Percentiles rank a stretch among this genome's conserved stretches.
phyloP scores from a whole-genome alignment of 1,284 basidiomycete species.

The Boletus hoseneyae region DNA sequence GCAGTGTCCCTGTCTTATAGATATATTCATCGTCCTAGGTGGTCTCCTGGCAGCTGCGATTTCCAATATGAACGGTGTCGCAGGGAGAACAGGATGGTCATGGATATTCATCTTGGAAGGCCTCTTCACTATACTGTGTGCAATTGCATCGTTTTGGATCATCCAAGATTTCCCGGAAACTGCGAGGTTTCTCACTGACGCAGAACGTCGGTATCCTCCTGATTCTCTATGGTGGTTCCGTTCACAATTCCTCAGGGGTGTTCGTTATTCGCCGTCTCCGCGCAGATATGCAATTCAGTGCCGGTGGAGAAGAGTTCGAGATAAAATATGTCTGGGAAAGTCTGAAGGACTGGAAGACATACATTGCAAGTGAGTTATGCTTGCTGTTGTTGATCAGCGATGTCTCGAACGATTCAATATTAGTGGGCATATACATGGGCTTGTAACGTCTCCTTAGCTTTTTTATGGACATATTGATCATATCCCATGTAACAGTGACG shows the following conservation, averaged over 20 bases:
- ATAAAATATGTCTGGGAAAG: slow-evolving; percentile 45
- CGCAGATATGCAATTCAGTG: slow-evolving; percentile 46
- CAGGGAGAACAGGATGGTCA: slow-evolving; percentile 47
- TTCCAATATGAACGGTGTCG: slow-evolving; percentile 65
- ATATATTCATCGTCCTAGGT: slow-evolving; percentile 32
- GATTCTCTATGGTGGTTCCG: neutral
- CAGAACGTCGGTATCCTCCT: slow-evolving; percentile 39
- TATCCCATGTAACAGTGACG: slow-evolving; percentile 33
- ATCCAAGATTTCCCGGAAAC: slow-evolving; percentile 59
- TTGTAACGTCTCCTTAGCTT: slow-evolving; percentile 31
- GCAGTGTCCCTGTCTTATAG: neutral
- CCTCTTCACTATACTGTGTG: slow-evolving; percentile 58
- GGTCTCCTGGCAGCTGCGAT: slow-evolving; percentile 65
- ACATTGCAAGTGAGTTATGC: slow-evolving; percentile 39
- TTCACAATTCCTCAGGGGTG: slow-evolving; percentile 31
- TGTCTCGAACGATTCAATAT: neutral
- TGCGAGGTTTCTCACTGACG: slow-evolving; percentile 50
- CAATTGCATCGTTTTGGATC: slow-evolving; percentile 50
- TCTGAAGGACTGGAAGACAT: slow-evolving; percentile 53
- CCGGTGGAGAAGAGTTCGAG: slow-evolving; percentile 48
- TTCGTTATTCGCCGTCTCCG: slow-evolving; percentile 48
- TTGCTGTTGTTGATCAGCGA: neutral
- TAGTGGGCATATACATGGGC: slow-evolving; percentile 49
- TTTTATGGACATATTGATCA: neutral
- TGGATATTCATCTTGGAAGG: slow-evolving; percentile 80